phyloP scores from a whole-genome alignment of 2,329 filamentous ascomycete species.

The Juglanconis sp. region DNA sequence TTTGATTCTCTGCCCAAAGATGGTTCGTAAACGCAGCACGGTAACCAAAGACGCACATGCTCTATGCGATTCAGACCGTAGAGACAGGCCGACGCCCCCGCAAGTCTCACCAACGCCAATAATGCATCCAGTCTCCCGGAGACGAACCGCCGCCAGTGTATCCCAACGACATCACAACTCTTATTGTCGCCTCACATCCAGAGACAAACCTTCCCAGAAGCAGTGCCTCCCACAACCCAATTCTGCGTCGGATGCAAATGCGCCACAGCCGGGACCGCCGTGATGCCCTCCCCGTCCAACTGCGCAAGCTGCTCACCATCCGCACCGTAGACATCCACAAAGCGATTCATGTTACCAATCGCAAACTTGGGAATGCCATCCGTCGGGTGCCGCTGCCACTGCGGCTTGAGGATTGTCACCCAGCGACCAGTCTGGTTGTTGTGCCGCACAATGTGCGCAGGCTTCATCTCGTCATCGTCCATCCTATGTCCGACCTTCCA shows the following conservation, averaged over 20 bases:
- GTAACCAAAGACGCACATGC: too few relatives aligned
- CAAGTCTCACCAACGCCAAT: too few relatives aligned
- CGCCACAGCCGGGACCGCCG: slow-evolving; percentile 88
- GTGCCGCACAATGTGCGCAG: slow-evolving; percentile 67
- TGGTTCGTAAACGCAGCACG: too few relatives aligned
- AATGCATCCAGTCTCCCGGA: too few relatives aligned
- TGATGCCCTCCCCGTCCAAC: slow-evolving; percentile 83
- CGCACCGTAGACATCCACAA: slow-evolving; percentile 84
- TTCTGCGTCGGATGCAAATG: slow-evolving; percentile 84
- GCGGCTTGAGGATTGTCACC: slow-evolving; percentile 79
- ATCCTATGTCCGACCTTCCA: slow-evolving; percentile 62
- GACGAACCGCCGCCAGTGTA: too few relatives aligned
- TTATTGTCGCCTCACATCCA: slow-evolving; percentile 61
- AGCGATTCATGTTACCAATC: slow-evolving; percentile 97
- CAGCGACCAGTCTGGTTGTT: slow-evolving; percentile 96
- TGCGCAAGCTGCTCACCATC: slow-evolving; percentile 86
- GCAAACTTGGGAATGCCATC: slow-evolving; percentile 83
- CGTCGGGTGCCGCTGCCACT: slow-evolving; percentile 80
- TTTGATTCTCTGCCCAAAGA: too few relatives aligned
- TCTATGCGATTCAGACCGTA: too few relatives aligned
- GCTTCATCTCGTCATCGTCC: slow-evolving; percentile 61
- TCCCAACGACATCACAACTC: neutral
- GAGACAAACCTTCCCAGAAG: slow-evolving; percentile 86
- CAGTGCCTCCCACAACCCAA: slow-evolving; percentile 90
- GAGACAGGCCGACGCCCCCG: too few relatives aligned